Conservation (phyloP, 352 stramenopile genomes). For the Globisporangium echinulatum region DNA sequence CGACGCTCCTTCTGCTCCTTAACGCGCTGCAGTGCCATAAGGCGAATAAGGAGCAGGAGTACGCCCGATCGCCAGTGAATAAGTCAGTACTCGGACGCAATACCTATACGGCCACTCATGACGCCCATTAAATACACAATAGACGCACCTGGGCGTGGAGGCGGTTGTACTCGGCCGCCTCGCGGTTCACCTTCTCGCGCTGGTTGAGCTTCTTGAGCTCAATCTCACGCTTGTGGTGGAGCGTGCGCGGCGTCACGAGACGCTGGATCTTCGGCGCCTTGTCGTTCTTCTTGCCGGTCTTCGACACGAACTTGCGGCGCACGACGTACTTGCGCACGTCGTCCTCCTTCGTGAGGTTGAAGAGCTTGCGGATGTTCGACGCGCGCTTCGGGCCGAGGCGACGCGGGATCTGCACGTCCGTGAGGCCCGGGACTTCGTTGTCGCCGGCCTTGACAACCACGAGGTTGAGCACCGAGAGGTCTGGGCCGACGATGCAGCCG, state of each 20-base stretch:
- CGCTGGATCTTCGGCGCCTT: slow-evolving; percentile 99
- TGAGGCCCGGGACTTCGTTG: slow-evolving; percentile 94
- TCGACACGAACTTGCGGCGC: slow-evolving; percentile 97
- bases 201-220: slow-evolving; percentile 80
- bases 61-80: slow-evolving; percentile 26
- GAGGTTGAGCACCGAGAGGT: slow-evolving; percentile 99
- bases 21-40: slow-evolving; percentile 95
- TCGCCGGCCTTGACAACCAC: slow-evolving; percentile 98
- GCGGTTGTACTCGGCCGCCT: slow-evolving; percentile 97
- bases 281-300: slow-evolving; percentile 97
- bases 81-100: slow-evolving; percentile 27
- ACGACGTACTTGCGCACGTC: slow-evolving; percentile 99
- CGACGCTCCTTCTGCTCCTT: slow-evolving; percentile 98
- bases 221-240: slow-evolving; percentile 95
- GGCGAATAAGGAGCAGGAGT: slow-evolving; percentile 88
- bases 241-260: slow-evolving; percentile 95
- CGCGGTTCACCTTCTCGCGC: slow-evolving; percentile 89
- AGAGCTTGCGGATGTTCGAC: slow-evolving; percentile 99
- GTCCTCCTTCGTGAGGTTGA: slow-evolving; percentile 99
- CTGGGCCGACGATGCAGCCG: slow-evolving; percentile 98
- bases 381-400: slow-evolving; percentile 99
- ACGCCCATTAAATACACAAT: neutral
- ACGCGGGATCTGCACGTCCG: slow-evolving; percentile 94
- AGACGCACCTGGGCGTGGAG: slow-evolving; percentile 89
- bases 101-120: neutral